Evolutionary conservation across 345 rosid species (phyloP).

Genomic region (Hirschfeldia incana): DNA sequence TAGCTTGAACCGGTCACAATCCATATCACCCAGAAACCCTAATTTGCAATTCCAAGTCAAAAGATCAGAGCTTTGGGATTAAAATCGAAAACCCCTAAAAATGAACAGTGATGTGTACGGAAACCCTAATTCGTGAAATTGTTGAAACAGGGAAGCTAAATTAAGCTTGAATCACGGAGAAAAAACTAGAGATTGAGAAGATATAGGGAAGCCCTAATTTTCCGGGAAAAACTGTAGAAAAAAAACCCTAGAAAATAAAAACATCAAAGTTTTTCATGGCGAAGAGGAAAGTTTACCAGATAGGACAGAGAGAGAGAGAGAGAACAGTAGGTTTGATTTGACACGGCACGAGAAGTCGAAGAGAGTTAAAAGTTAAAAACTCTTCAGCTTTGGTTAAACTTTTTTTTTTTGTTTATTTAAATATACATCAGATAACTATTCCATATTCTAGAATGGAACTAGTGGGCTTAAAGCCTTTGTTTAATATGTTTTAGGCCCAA

Average conservation of each 20-base stretch:
- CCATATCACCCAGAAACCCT: constrained; percentile 49
- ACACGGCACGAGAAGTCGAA: constrained; percentile 20
- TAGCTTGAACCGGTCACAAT: constrained; percentile 55
- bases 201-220: constrained; percentile 9
- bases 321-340: constrained; percentile 40
- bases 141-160: neutral
- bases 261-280: constrained; percentile 17
- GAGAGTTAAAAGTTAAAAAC: constrained; percentile 36
- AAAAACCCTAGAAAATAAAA: constrained; percentile 10
- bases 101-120: constrained; percentile 9
- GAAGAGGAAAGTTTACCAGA: constrained; percentile 39
- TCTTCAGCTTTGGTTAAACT: constrained; percentile 17
- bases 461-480: neutral
- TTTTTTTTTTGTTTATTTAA: neutral
- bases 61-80: neutral
- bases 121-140: constrained; percentile 27
- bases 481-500: neutral
- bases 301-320: constrained; percentile 24
- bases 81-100: constrained; percentile 18
- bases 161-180: neutral
- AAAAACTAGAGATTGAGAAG: neutral
- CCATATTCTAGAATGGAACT: neutral
- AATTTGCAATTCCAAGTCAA: neutral
- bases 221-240: neutral
- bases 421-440: neutral